Percentiles rank a stretch among this genome's conserved stretches.
Evolutionary conservation across 2,329 filamentous ascomycete species (phyloP).

Genomic region (Aschersonia sp.): DNA sequence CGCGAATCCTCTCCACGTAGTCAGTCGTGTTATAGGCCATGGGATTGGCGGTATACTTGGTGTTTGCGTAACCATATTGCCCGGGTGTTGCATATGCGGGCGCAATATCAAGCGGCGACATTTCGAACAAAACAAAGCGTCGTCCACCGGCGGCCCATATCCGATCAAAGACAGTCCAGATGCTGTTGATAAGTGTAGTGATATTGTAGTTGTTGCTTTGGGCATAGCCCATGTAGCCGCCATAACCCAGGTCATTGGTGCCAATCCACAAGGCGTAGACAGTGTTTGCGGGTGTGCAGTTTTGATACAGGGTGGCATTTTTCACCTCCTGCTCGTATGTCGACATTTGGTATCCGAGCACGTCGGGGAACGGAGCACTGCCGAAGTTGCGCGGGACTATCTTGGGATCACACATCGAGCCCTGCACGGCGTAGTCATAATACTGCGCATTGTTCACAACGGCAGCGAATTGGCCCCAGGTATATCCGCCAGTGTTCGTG

Average conservation of each 20-base stretch:
- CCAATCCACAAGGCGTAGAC: constrained; percentile 71
- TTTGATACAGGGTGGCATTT: constrained; percentile 22
- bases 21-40: constrained; percentile 30
- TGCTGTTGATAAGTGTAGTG: constrained; percentile 50
- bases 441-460: constrained; percentile 39
- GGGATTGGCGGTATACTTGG: constrained; percentile 30
- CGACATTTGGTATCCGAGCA: constrained; percentile 45
- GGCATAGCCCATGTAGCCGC: constrained; percentile 49
- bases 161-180: constrained; percentile 46
- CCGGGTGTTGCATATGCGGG: constrained; percentile 41
- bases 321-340: constrained; percentile 36
- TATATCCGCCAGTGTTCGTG: constrained; percentile 50
- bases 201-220: constrained; percentile 46
- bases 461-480: constrained; percentile 54
- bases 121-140: constrained; percentile 59
- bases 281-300: constrained; percentile 39
- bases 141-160: constrained; percentile 53
- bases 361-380: constrained; percentile 42
- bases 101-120: constrained; percentile 49
- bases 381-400: constrained; percentile 41
- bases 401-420: constrained; percentile 58
- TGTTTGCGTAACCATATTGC: constrained; percentile 3
- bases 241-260: constrained; percentile 60
- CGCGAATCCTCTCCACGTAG: constrained; percentile 26
- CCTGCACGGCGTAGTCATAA: constrained; percentile 58